phyloP scores from a whole-genome alignment of 202 grass and related monocot species.

The Eragrostis tef region DNA sequence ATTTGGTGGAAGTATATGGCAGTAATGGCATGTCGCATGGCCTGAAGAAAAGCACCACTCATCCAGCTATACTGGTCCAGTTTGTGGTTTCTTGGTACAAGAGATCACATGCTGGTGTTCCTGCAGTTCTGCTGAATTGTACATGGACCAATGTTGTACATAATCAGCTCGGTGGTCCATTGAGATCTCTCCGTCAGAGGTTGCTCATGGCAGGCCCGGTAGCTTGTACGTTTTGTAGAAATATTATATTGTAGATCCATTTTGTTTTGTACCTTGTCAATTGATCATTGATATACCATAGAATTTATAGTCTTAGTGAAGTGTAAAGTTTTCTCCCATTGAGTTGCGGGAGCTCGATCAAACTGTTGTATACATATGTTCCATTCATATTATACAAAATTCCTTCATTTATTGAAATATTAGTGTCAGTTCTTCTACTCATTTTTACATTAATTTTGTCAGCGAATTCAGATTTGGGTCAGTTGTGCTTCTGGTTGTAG shows the following conservation, averaged over 20 bases:
- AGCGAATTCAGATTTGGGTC: constrained; percentile 20
- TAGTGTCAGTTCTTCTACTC: not conserved
- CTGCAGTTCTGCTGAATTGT: constrained; percentile 42
- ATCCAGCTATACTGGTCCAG: constrained; percentile 55
- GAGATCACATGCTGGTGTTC: constrained; percentile 62
- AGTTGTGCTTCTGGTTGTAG: constrained; percentile 12
- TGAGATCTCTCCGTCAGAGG: constrained; percentile 48
- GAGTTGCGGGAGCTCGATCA: constrained; percentile 20
- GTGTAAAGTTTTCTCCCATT: constrained; percentile 52
- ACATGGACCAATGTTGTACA: constrained; percentile 60
- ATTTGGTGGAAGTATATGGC: constrained; percentile 38
- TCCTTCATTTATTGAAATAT: constrained; percentile 51
- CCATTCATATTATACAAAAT: constrained; percentile 53
- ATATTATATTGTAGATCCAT: constrained; percentile 50
- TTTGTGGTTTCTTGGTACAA: constrained; percentile 55
- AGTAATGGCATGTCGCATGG: constrained; percentile 54
- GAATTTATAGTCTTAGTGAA: constrained; percentile 34
- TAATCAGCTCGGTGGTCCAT: constrained; percentile 60
- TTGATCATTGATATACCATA: constrained; percentile 34
- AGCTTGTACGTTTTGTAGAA: constrained; percentile 58
- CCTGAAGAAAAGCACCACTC: constrained; percentile 44
- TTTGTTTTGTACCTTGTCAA: constrained; percentile 22
- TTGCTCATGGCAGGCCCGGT: constrained; percentile 54
- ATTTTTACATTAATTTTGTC: not conserved
- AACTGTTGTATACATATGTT: constrained; percentile 45